Percentiles rank a stretch among this genome's conserved stretches.
Evolutionary conservation across 2,329 filamentous ascomycete genomes (phyloP).

Genomic region (Sporothrix pseudoabietina): DNA sequence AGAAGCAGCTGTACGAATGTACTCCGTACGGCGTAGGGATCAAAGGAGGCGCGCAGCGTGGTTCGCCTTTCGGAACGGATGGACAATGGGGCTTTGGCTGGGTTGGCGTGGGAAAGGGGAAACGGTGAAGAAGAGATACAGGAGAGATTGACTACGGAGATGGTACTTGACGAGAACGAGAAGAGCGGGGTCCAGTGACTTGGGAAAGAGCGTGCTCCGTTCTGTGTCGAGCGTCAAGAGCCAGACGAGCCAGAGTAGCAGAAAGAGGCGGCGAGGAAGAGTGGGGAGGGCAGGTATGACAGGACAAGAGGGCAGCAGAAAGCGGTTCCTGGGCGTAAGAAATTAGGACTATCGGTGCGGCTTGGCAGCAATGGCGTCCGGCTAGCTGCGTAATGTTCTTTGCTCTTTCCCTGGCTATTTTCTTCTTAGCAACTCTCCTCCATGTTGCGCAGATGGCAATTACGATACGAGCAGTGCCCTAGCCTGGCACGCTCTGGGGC

Average conservation of each 20-base stretch:
- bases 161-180: background rate
- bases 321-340: constrained; percentile 32
- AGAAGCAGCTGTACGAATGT: background rate
- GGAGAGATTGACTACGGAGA: background rate
- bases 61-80: background rate
- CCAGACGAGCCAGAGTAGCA: constrained; percentile 8
- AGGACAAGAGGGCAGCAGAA: background rate
- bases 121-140: constrained; percentile 19
- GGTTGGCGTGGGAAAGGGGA: constrained; percentile 16
- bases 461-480: background rate
- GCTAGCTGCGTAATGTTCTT: constrained; percentile 15
- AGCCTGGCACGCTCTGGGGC: constrained; percentile 3
- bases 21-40: background rate
- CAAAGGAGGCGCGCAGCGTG: constrained; percentile 18
- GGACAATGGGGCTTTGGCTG: constrained; percentile 11
- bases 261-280: constrained; percentile 38
- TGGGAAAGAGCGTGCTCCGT: background rate
- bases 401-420: background rate
- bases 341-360: constrained; percentile 33
- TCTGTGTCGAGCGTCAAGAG: no score
- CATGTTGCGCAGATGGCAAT: background rate
- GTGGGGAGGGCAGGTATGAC: constrained; percentile 19
- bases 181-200: constrained; percentile 31
- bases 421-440: background rate
- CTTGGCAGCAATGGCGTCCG: constrained; percentile 23